Conservation (phyloP, 352 stramenopile species). For the Phytophthora pisi region DNA sequence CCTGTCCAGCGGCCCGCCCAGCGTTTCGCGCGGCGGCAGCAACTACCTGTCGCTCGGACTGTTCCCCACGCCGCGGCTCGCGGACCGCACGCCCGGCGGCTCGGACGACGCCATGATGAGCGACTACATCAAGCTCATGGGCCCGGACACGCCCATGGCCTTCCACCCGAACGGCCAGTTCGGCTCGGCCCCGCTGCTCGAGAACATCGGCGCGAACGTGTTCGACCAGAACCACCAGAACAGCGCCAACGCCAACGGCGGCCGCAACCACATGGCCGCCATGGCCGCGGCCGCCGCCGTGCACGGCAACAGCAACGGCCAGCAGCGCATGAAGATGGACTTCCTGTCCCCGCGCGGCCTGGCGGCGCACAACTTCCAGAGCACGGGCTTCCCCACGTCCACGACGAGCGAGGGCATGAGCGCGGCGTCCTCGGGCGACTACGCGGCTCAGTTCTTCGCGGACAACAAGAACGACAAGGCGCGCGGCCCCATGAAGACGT, state of each 20-base stretch:
- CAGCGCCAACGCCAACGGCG: constrained; percentile 6
- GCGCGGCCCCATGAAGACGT: constrained; percentile 42
- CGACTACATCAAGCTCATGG: constrained; percentile 80
- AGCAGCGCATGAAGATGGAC: constrained; percentile 69
- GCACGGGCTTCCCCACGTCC: constrained; percentile 37
- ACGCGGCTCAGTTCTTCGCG: constrained; percentile 74
- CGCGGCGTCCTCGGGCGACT: constrained; percentile 40
- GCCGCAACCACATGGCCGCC: constrained; percentile 33
- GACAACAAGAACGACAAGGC: constrained; percentile 58
- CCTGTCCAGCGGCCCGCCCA: constrained; percentile 55
- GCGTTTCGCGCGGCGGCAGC: constrained; percentile 51
- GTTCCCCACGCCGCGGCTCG: constrained; percentile 55
- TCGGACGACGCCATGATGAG: constrained; percentile 71
- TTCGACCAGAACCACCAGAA: constrained; percentile 56
- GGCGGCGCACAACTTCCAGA: constrained; percentile 44
- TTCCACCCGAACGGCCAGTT: constrained; percentile 55
- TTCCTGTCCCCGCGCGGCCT: constrained; percentile 40
- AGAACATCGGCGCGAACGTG: constrained; percentile 66
- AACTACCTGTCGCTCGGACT: constrained; percentile 65
- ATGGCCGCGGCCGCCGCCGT: constrained; percentile 36
- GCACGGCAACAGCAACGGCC: constrained; percentile 10
- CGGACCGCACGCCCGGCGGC: constrained; percentile 28
- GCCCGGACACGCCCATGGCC: constrained; percentile 49
- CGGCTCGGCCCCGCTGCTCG: constrained; percentile 51
- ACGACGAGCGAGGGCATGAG: constrained; percentile 27